Evolutionary conservation across 2,329 filamentous ascomycete genomes (phyloP), one percentile per base, ranked within the genome.

Genomic region (Colletotrichum sublineola): DNA sequence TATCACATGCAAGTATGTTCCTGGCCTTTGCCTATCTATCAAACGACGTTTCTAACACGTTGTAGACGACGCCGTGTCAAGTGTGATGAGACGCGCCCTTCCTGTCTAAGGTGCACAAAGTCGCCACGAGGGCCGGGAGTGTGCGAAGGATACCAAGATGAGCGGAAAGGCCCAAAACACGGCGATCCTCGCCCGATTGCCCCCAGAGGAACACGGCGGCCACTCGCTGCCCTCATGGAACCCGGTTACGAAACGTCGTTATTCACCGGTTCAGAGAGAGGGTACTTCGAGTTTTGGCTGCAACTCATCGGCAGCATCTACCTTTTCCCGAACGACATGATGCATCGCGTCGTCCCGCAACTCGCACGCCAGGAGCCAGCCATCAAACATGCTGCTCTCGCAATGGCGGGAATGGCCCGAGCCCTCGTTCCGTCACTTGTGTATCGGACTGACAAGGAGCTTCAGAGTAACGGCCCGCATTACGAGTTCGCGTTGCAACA

Each of bases 1-100:
- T 36, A 73, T 75, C 15, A 75, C 73, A 24, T 75, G 73, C 73
- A 75, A 75, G 68, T 74, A 62, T 61, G 70, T 55, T 31, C 29
- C 6, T n/a, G 46, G 15, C 20, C 31, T 18, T 9, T 5, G 31
- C 5, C 15, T 31, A 8, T 33, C 20, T 46, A 6, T 5, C 18
- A 2, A 11, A 29, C 9, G 12, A 14, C 29, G 36, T 6, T 14
- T 18, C 31, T 65, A 20, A 68, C 42, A 9, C 18, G 5, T 53
- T 18, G 31, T 33, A 73, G 70, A 9, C 70, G 70, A 65, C 82
- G 82, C 29, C 82, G 84, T 73, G 80, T 84, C 48, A 84, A 84
- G 75, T 84, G 82, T 67, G 82, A 84, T 61, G 82, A 84, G 74
- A 81, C 81, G 33, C 80, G 81, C 48, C 82, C 82, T 24, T 79